A percentile compares a stretch with the other conserved stretches of the same genome.
These are phyloP conservation scores for Aspergillus sp. DNA, from an alignment of 2,329 filamentous ascomycete genomes.

Conservation along the genomic window DNA sequence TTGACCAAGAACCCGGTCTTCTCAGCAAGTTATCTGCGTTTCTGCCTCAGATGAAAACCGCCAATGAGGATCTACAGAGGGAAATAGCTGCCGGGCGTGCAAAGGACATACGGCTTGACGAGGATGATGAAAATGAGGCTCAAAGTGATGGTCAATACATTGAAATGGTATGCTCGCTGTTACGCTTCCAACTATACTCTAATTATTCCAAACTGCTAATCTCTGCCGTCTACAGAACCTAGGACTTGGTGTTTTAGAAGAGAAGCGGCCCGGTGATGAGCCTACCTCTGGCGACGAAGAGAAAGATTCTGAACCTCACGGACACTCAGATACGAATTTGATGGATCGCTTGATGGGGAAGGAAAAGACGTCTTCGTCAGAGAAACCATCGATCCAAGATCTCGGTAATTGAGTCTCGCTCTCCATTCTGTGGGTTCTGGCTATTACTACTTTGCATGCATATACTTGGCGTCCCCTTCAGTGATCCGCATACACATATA, in stretches of 20 bases:
- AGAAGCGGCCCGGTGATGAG: slow-evolving; percentile 29
- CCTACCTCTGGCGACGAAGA: slow-evolving; percentile 18
- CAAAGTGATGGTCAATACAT: slow-evolving; percentile 39
- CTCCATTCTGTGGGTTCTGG: neutral
- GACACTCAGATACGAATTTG: slow-evolving; percentile 26
- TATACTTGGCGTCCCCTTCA: slow-evolving; percentile 3
- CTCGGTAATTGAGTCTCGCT: slow-evolving; percentile 25
- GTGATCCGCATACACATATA: neutral
- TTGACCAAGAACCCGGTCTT: slow-evolving; percentile 29
- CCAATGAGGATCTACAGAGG: slow-evolving; percentile 43
- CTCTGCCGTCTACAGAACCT: slow-evolving; percentile 34
- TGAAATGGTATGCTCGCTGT: slow-evolving; percentile 40
- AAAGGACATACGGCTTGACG: slow-evolving; percentile 35
- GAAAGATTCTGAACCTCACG: neutral
- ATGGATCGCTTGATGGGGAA: slow-evolving; percentile 40
- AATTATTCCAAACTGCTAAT: neutral
- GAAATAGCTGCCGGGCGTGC: slow-evolving; percentile 37
- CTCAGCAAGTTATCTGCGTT: slow-evolving; percentile 41
- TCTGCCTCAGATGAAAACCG: slow-evolving; percentile 43
- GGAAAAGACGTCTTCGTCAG: slow-evolving; percentile 20
- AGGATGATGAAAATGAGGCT: slow-evolving; percentile 30
- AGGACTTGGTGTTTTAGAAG: slow-evolving; percentile 46
- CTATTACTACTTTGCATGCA: slow-evolving; percentile 5
- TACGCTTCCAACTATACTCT: neutral
- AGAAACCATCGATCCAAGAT: slow-evolving; percentile 41